These are phyloP conservation scores for Apiotrichum brassicae DNA, from an alignment of 1,284 basidiomycete species.

Conservation along the genomic window DNA sequence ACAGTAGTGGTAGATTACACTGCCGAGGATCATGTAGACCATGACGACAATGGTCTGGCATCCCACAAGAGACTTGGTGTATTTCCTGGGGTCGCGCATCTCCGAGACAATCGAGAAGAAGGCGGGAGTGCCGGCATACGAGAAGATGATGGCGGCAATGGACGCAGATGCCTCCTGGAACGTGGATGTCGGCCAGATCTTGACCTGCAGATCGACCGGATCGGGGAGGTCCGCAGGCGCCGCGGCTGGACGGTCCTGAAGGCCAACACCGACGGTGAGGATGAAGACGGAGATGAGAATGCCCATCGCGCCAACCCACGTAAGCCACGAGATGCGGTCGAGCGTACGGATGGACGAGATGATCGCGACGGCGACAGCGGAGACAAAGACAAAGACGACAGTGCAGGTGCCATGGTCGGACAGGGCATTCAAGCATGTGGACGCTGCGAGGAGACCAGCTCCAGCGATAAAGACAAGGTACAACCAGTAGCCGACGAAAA, in stretches of 20 bases:
- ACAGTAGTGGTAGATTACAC: slow-evolving; percentile 11
- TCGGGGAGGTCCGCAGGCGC: slow-evolving; percentile 23
- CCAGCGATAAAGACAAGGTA: slow-evolving; percentile 21
- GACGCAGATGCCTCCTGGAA: slow-evolving; percentile 24
- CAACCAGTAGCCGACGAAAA: slow-evolving; percentile 23
- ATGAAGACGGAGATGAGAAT: slow-evolving; percentile 27
- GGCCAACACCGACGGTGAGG: slow-evolving; percentile 36
- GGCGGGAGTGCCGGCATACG: slow-evolving; percentile 28
- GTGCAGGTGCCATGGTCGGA: slow-evolving; percentile 31
- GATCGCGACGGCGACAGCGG: slow-evolving; percentile 22
- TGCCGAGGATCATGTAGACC: slow-evolving; percentile 14
- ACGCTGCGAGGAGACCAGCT: slow-evolving; percentile 20
- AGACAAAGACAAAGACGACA: slow-evolving; percentile 28
- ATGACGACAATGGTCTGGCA: slow-evolving; percentile 25
- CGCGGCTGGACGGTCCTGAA: slow-evolving; percentile 35
- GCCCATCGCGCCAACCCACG: slow-evolving; percentile 33
- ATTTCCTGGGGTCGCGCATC: slow-evolving; percentile 32
- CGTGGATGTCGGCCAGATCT: slow-evolving; percentile 16
- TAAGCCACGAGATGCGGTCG: slow-evolving; percentile 31
- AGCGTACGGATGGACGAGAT: slow-evolving; percentile 34
- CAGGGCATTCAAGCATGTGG: slow-evolving; percentile 33
- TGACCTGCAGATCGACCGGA: not conserved
- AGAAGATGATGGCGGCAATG: slow-evolving; percentile 28
- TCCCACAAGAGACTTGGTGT: slow-evolving; percentile 24
- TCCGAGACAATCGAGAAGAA: slow-evolving; percentile 37